These are phyloP conservation scores for Suillus clintonianus DNA, from an alignment of 768 basidiomycete genomes.

Conservation along the genomic window DNA sequence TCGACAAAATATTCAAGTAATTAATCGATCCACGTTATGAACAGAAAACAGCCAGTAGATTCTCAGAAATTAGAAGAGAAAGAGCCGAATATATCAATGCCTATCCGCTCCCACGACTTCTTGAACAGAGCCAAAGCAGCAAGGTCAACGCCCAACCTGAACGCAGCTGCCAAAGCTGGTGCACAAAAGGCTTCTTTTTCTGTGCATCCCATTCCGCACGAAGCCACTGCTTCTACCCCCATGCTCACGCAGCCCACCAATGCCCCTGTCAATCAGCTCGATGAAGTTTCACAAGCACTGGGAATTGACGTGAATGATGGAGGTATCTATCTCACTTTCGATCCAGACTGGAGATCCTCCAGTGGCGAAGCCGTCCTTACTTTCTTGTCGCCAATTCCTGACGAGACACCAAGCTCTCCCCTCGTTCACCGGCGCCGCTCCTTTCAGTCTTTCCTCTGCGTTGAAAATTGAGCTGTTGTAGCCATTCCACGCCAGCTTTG, in stretches of 20 bases:
- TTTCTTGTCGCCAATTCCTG: constrained; percentile 26
- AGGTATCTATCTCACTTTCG: constrained; percentile 31
- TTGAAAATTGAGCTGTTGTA: constrained; percentile 5
- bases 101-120: constrained; percentile 12
- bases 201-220: not conserved
- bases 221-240: not conserved
- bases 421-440: constrained; percentile 23
- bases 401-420: constrained; percentile 22
- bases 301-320: constrained; percentile 12
- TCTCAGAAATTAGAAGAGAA: constrained; percentile 11
- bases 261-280: not conserved
- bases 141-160: constrained; percentile 27
- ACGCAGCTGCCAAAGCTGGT: constrained; percentile 1
- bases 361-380: constrained; percentile 20
- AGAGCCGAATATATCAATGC: constrained; percentile 2
- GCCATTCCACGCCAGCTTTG: not conserved
- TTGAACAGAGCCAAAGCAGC: constrained; percentile 20
- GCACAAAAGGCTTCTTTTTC: not conserved
- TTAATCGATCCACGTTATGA: not conserved
- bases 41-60: constrained; percentile 13
- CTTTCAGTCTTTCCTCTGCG: constrained; percentile 20
- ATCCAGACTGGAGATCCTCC: constrained; percentile 23
- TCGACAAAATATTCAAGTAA: not conserved
- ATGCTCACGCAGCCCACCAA: not conserved
- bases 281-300: constrained; percentile 8